Evolutionary conservation across 2,329 filamentous ascomycete genomes (phyloP), one percentile per base, ranked within the genome.

Genomic region (Verticillium zaregamsianum): DNA sequence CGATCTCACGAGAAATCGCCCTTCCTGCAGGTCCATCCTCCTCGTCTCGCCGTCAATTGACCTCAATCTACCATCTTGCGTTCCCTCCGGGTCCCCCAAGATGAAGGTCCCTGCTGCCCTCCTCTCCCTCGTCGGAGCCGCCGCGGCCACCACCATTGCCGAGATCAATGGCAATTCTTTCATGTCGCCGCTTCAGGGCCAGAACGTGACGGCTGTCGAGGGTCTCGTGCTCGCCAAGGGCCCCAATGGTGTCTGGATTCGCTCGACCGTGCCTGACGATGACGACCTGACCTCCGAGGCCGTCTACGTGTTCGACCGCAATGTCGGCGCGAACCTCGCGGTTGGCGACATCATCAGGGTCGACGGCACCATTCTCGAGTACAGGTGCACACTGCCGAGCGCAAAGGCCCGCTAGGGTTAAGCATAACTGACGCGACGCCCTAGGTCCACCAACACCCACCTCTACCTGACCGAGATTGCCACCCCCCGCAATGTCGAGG

Each of bases 141-240:
- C 63, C 54, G 69, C 73, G 45, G 79, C 79, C 55, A 66, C 82
- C 61, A 81, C 81, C 62, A 86, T 88, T 67, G 77, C 80, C 62
- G 77, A 87, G 68, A 90, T 91, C 79, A 91, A 90, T 67, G 88
- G 88, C 66, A 80, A 86, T 68, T 80, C 74, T 25, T 91, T 84
- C 73, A 72, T 90, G 57, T 91, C 89, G 17, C 82, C 86, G 0
- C 84, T 84, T 71, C 77, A 77, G 9, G 83, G 82, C 57, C 74
- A 86, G 70, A 75, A 74, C 7, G 83, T 90, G 58, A 81, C 79
- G 25, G 82, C 83, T 61, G 79, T 91, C 61, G 80, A 81, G 37
- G 89, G 89, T 40, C 74, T 90, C 12, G 80, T 91, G 17, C 88
- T 87, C 20, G 89, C 87, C 37, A 86, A 86, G 69, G 80, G 82